A percentile compares a stretch with the other conserved stretches of the same genome.
phyloP scores from a whole-genome alignment of 306 rosid species.

The Casuarina cunninghamiana region DNA sequence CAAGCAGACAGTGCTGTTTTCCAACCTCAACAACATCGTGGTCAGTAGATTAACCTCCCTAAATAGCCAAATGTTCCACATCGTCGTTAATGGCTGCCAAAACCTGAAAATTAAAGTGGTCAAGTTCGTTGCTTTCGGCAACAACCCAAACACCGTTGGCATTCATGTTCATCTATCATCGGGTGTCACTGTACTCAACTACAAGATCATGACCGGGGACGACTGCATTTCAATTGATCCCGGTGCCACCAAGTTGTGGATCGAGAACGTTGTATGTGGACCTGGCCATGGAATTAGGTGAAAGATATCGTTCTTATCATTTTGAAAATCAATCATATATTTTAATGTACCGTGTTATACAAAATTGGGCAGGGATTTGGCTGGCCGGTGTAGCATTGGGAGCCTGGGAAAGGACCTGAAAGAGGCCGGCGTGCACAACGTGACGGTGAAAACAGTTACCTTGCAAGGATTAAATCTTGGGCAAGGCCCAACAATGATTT shows the following conservation, averaged over 20 bases:
- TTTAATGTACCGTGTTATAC: not conserved
- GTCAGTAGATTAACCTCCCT: constrained; percentile 43
- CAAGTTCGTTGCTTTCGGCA: constrained; percentile 31
- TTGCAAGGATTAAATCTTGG: constrained; percentile 61
- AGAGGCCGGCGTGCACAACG: constrained; percentile 54
- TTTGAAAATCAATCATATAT: too few species aligned
- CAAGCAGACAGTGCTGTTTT: constrained; percentile 40
- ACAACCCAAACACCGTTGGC: constrained; percentile 64
- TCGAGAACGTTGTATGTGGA: constrained; percentile 51
- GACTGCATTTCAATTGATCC: constrained; percentile 67
- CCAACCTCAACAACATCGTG: constrained; percentile 42
- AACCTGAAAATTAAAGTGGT: constrained; percentile 43
- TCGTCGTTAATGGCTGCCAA: constrained; percentile 42
- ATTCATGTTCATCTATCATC: constrained; percentile 58
- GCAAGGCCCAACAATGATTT: constrained; percentile 53
- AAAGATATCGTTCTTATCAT: too few species aligned
- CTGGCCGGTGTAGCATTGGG: constrained; percentile 43
- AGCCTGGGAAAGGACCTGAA: constrained; percentile 42
- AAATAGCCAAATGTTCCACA: constrained; percentile 56
- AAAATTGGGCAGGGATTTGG: not conserved
- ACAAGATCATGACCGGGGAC: constrained; percentile 53
- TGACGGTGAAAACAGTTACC: constrained; percentile 41
- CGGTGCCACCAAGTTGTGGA: constrained; percentile 60
- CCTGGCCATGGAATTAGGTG: constrained; percentile 74
- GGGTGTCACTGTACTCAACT: constrained; percentile 35